Evolutionary conservation across 805 yeast species (phyloP).

Genomic region (Hermanozyma aechmeae): DNA sequence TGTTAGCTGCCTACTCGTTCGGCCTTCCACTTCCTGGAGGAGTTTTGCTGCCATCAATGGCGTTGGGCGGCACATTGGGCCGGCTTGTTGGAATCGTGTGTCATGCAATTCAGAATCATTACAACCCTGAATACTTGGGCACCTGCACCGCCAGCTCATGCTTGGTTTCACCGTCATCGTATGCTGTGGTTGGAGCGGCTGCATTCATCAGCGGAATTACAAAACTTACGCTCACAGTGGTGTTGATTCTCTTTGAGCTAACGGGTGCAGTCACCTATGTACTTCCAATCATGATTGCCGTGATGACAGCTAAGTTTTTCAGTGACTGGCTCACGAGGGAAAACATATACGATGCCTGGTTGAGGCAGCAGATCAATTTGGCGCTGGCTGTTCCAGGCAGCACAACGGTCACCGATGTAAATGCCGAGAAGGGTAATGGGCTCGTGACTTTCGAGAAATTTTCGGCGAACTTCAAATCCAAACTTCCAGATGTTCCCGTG

Average conservation of each 20-base stretch:
- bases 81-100: constrained; percentile 45
- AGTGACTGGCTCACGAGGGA: constrained; percentile 51
- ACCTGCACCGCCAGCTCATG: constrained; percentile 35
- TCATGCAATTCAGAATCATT: constrained; percentile 36
- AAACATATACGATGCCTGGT: constrained; percentile 55
- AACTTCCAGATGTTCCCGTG: constrained; percentile 23
- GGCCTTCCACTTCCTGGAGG: constrained; percentile 68
- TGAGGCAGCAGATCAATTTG: constrained; percentile 20
- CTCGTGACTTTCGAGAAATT: constrained; percentile 21
- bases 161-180: constrained; percentile 78
- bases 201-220: constrained; percentile 76
- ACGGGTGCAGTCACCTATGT: constrained; percentile 83
- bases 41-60: constrained; percentile 52
- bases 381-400: not conserved
- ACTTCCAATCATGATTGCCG: constrained; percentile 79
- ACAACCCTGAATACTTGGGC: constrained; percentile 20
- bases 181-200: constrained; percentile 85
- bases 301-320: constrained; percentile 64
- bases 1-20: constrained; percentile 59
- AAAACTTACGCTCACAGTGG: constrained; percentile 69
- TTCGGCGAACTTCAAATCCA: constrained; percentile 17
- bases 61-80: constrained; percentile 53
- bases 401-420: constrained; percentile 6
- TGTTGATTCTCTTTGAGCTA: constrained; percentile 71
- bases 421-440: constrained; percentile 32